Conservation (phyloP, 768 basidiomycete genomes). For the Tricholoma hemisulphureum region DNA sequence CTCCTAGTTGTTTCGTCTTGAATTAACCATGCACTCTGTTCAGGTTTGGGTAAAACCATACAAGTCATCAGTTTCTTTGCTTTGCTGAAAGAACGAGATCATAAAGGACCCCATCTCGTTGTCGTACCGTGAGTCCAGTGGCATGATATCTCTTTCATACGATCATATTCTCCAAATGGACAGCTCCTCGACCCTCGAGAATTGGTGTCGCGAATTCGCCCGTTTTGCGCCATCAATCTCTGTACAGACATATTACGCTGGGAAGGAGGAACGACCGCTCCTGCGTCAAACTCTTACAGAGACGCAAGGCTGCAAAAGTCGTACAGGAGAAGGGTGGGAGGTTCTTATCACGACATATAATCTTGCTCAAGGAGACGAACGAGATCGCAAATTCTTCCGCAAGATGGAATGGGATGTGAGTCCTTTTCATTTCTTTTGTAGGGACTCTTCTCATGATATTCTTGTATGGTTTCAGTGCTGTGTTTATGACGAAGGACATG, state of each 20-base stretch:
- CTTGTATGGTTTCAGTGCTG: slow-evolving; percentile 57
- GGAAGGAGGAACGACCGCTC: slow-evolving; percentile 77
- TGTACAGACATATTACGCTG: slow-evolving; percentile 91
- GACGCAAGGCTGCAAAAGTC: slow-evolving; percentile 47
- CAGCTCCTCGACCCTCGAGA: slow-evolving; percentile 94
- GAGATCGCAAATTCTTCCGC: slow-evolving; percentile 91
- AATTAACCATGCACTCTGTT: slow-evolving; percentile 7
- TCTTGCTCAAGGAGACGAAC: slow-evolving; percentile 84
- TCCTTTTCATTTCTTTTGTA: slow-evolving; percentile 7
- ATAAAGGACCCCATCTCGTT: slow-evolving; percentile 84
- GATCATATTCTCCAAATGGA: slow-evolving; percentile 7
- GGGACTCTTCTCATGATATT: slow-evolving; percentile 7
- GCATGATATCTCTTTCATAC: not conserved
- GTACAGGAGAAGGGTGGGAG: slow-evolving; percentile 71
- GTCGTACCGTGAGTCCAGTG: slow-evolving; percentile 81
- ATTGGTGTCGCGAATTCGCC: slow-evolving; percentile 96
- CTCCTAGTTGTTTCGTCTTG: slow-evolving; percentile 1
- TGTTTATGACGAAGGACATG: slow-evolving; percentile 96
- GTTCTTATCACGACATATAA: slow-evolving; percentile 97
- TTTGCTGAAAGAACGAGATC: slow-evolving; percentile 75
- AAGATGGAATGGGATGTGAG: slow-evolving; percentile 91
- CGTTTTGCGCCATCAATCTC: slow-evolving; percentile 85
- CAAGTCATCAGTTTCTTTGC: slow-evolving; percentile 98
- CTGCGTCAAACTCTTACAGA: slow-evolving; percentile 73
- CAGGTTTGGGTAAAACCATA: slow-evolving; percentile 97